Evolutionary conservation across 306 rosid genomes (phyloP), one percentile per base, ranked within the genome.

Genomic region (Ammopiptanthus mongolicus): DNA sequence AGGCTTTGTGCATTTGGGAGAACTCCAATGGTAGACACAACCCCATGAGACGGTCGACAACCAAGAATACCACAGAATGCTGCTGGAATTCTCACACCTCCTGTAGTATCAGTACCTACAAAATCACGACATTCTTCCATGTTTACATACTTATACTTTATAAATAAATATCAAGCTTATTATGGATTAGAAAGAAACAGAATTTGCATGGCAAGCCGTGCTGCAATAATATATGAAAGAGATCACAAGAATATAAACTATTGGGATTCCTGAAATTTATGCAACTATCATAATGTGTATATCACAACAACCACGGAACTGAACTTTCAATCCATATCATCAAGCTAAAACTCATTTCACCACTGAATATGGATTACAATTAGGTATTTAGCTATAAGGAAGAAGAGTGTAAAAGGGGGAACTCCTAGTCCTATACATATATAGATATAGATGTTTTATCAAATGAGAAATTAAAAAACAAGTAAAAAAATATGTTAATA

Each of bases 1-100:
- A 92, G 79, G 84, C 94, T 90, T 64, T 86, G 96, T 15, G 97
- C 84, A 78, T 90, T 88, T 22, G 96, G 87, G 69, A 88, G 79
- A 81, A 90, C 91, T 72, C 94, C 91, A 36, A 85, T 76, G 77
- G 87, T 56, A 9, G 96, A 83, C 53, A 86, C 75, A 78, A 87
- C 86, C 77, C 97, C 97, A 50, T 90, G 92, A 57, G 97, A 90
- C 11, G 97, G 89, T 39, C 97, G 90, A 74, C 77, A 92, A 56
- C 94, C 94, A 84, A 92, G 65, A 76, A 90, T 69, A 80, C 96
- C 87, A 87, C 96, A 90, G 65, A 92, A 87, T 59, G 96, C 84
- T 57, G 96, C 94, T 42, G 97, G 90, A 69, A 86, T 86, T 83
- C 97, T 90, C 69, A 92, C 87, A 75, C 96, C 81, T 63, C 97